phyloP scores from a whole-genome alignment of 169 alveolate genomes.

The Cryptosporidium xiaoi region DNA sequence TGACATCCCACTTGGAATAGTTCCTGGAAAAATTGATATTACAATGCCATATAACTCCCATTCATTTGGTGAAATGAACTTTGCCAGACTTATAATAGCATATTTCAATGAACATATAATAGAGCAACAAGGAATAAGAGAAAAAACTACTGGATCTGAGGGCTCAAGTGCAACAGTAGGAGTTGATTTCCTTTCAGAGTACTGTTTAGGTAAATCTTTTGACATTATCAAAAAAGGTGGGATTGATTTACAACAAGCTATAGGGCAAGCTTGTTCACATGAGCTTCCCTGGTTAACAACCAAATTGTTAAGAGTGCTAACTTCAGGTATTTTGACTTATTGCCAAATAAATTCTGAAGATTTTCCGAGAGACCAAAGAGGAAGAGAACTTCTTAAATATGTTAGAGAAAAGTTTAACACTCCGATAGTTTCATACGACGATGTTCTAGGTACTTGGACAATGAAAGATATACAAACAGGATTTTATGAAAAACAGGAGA shows the following conservation, averaged over 20 bases:
- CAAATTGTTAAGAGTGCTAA: slow-evolving; percentile 16
- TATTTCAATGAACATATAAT: slow-evolving; percentile 59
- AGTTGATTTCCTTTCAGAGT: slow-evolving; percentile 13
- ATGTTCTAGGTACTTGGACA: slow-evolving; percentile 37
- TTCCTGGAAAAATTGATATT: slow-evolving; percentile 25
- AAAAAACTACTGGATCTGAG: not conserved
- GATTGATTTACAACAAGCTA: slow-evolving; percentile 12
- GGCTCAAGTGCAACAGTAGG: not conserved
- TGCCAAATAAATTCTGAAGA: slow-evolving; percentile 27
- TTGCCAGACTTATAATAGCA: slow-evolving; percentile 59
- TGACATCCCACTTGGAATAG: slow-evolving; percentile 68
- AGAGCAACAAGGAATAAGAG: slow-evolving; percentile 25
- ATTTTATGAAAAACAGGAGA: not conserved
- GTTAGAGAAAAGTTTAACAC: slow-evolving; percentile 3
- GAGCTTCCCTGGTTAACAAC: slow-evolving; percentile 23
- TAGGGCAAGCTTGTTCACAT: slow-evolving; percentile 41
- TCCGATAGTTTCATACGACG: slow-evolving; percentile 25
- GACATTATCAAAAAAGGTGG: slow-evolving; percentile 45
- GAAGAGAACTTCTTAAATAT: slow-evolving; percentile 38
- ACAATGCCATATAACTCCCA: slow-evolving; percentile 31
- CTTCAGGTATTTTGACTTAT: slow-evolving; percentile 56
- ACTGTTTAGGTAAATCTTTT: slow-evolving; percentile 28
- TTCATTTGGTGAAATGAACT: slow-evolving; percentile 53
- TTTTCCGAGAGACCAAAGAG: slow-evolving; percentile 28
- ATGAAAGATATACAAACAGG: slow-evolving; percentile 5